Percentiles rank a stretch among this genome's conserved stretches.
These are phyloP conservation scores for Selenicereus undatus DNA, from an alignment of 148 eudicot genomes.

Conservation along the genomic window DNA sequence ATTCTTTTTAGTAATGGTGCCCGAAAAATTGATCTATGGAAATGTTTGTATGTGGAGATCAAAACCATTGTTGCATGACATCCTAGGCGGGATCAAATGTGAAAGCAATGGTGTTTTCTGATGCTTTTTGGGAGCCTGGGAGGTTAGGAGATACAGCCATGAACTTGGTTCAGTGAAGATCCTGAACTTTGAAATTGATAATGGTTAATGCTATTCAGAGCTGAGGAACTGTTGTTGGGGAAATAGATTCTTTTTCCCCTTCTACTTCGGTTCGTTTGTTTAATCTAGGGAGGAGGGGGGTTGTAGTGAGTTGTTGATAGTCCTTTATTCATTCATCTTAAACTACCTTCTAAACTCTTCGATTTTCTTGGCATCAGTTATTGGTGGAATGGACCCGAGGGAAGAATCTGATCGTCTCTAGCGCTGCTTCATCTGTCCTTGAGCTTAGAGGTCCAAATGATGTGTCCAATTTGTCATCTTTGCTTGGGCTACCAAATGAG, in stretches of 20 bases:
- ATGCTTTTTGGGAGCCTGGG: not conserved
- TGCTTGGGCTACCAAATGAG: constrained; percentile 75
- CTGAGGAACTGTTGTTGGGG: not conserved
- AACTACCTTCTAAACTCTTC: not conserved
- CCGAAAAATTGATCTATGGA: too few species aligned
- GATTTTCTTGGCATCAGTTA: constrained; percentile 38
- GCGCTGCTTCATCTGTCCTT: constrained; percentile 75
- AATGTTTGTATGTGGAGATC: not conserved
- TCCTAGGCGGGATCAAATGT: not conserved
- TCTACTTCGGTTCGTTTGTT: not conserved
- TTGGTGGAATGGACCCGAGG: constrained; percentile 93
- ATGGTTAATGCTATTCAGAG: not conserved
- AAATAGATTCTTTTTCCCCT: too few species aligned
- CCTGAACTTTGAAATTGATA: not conserved
- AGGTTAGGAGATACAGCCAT: not conserved
- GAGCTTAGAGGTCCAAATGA: constrained; percentile 93
- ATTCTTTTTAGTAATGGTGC: too few species aligned
- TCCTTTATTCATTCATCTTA: not conserved
- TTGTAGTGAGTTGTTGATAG: not conserved
- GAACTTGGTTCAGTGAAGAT: not conserved
- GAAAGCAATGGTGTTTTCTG: not conserved
- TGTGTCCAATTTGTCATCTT: constrained; percentile 60
- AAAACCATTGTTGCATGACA: not conserved
- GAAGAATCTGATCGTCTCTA: constrained; percentile 70
- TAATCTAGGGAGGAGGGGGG: not conserved